Evolutionary conservation across 2,329 filamentous ascomycete genomes (phyloP), one percentile per base, ranked within the genome.

Genomic region (Pseudogymnoascus sp.): DNA sequence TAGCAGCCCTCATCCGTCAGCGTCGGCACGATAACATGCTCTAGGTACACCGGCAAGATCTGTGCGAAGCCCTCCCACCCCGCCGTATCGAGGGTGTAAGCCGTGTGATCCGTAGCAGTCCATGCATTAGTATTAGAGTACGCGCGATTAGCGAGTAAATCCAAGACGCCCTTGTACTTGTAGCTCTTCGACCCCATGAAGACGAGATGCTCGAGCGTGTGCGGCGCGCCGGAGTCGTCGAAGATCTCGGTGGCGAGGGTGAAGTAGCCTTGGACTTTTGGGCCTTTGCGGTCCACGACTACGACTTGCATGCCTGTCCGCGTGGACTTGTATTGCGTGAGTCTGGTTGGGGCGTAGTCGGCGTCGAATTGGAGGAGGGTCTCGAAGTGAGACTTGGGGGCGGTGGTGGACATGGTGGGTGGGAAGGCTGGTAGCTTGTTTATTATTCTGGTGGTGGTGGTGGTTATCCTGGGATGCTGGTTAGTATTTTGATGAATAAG

Each of bases 21-120:
- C 6, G 91, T 96, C 0, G 94, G 94, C 7, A 95, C 79, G 66
- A 99, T 84, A 33, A 99, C 82, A 77, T 99, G 94, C 75, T 99
- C 95, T 1, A 99, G 82, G 69, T 99, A 99, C 42, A 97, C 87
- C 0, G 94, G 94, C 16, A 99, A 78, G 63, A 97, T 95, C 74
- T 96, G 91, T 1, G 92, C 88, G 73, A 99, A 99, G 7, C 93
- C 93, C 70, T 96, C 92, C 93, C 94, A 99, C 1, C 94, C 94
- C 23, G 94, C 94, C 10, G 92, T 94, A 70, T 97, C 91, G 14
- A 99, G 81, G 0, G 92, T 97, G 76, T 99, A 99, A 2, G 92
- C 92, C 0, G 95, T 99, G 73, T 97, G 92, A 70, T 97, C 94
- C 11, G 90, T 94, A 21, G 92, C 92, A 1, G 94, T 99, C 91